phyloP scores from a whole-genome alignment of 495 filamentous ascomycete species.

The Podospora tetraspora region DNA sequence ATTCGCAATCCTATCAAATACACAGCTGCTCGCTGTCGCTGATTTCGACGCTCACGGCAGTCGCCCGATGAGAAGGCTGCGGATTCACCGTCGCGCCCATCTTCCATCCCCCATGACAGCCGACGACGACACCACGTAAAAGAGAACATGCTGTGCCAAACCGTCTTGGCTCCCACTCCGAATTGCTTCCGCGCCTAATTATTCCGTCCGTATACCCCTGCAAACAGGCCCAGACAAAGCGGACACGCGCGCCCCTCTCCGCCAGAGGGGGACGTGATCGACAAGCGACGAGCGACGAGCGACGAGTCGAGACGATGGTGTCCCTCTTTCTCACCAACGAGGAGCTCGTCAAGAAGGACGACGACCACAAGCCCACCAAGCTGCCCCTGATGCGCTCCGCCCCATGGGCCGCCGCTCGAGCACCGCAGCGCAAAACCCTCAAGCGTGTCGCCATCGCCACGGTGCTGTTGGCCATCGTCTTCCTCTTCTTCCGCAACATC shows the following conservation, averaged over 20 bases:
- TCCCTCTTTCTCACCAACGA: conserved; percentile 39
- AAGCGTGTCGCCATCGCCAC: conserved; percentile 35
- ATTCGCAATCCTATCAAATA: neutral
- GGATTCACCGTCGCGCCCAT: neutral
- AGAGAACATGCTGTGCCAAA: neutral
- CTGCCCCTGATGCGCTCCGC: conserved; percentile 14
- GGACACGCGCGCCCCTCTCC: neutral
- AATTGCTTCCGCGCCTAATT: neutral
- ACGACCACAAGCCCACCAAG: conserved; percentile 42
- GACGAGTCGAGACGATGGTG: conserved; percentile 30
- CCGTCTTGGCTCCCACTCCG: neutral
- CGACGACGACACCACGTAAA: neutral
- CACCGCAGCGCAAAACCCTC: conserved; percentile 32
- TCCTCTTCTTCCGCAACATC: conserved; percentile 42
- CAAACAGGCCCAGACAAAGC: neutral
- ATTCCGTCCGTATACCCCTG: neutral
- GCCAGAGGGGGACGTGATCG: neutral
- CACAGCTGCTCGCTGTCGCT: neutral
- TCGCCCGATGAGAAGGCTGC: neutral
- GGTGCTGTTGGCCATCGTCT: conserved; percentile 29
- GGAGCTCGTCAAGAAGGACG: conserved; percentile 46
- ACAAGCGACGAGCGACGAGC: neutral
- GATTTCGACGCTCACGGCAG: neutral
- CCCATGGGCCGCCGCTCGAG: conserved; percentile 30
- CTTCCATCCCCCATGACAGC: neutral